A percentile compares a stretch with the other conserved stretches of the same genome.
phyloP scores from a whole-genome alignment of 768 basidiomycete species.

The Lactifluus piperatus region DNA sequence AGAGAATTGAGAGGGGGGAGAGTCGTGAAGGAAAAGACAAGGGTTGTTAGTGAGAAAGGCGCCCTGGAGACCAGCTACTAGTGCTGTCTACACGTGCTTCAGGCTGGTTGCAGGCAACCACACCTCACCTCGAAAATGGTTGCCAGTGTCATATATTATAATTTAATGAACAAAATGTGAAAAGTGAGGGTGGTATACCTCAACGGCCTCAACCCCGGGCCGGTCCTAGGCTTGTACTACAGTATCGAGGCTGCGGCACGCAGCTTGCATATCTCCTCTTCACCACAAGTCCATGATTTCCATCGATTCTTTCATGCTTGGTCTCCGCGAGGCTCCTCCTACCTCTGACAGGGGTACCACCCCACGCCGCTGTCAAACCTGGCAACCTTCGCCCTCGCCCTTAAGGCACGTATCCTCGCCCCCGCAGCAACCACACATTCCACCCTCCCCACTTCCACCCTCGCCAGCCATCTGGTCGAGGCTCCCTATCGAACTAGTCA shows the following conservation, averaged over 20 bases:
- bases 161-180: no score
- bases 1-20: not conserved
- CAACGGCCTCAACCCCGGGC: no score
- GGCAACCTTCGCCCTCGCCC: slow-evolving; percentile 14
- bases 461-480: slow-evolving; percentile 7
- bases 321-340: not conserved
- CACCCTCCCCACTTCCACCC: not conserved
- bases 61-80: not conserved
- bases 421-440: not conserved
- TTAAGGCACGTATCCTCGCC: slow-evolving; percentile 6
- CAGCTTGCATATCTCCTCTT: not conserved
- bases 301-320: slow-evolving; percentile 1
- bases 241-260: not conserved
- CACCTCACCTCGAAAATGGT: not conserved
- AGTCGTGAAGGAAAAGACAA: not conserved
- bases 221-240: no score
- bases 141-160: no score
- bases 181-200: no score
- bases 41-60: not conserved
- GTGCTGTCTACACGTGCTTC: not conserved
- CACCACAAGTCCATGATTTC: slow-evolving; percentile 1
- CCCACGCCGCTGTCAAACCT: slow-evolving; percentile 9
- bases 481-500: slow-evolving; percentile 18
- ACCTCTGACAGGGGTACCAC: not conserved
- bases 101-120: not conserved